Evolutionary conservation across 2,329 filamentous ascomycete species (phyloP), one percentile per base, ranked within the genome.

Genomic region (Diaporthe capsici): DNA sequence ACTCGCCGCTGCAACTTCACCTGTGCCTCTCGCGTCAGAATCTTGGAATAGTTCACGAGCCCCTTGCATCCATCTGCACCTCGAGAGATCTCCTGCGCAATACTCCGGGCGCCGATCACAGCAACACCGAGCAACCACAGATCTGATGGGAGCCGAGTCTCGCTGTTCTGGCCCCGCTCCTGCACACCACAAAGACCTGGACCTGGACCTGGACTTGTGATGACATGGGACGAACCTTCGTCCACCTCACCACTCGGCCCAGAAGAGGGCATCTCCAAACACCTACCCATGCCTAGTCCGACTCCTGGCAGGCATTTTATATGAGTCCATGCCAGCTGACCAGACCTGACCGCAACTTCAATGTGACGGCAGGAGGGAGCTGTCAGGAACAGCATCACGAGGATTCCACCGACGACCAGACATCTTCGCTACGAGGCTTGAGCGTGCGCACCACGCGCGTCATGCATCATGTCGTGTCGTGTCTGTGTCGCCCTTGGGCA

Each of bases 1-100:
- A 44, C 60, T 63, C 44, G 60, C 25, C 22, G 60, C 42, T 65
- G 42, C 60, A 47, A 47, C 60, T 65, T 37, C 15, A 12, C 15
- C 39, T 25, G 15, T 17, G 42, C 63, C 7, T 68, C 28, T 67
- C 20, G 47, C 63, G 31, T 4, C 28, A 12, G 15, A 25, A 68
- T 39, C 44, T 68, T 68, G 47, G 44, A 39, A 28, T 68, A 8
- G 20, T 25, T 51, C 47, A 34, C 61, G 34, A 68, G 47, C 31
- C 63, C 63, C 65, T 68, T 68, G 65, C 65, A 68, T 68, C 63
- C 28, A 53, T 39, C 65, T 68, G 65, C 65, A 68, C 13, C 25
- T 25, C 22, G 28, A 68, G 22, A 37, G 31, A 51, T 37, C 47
- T 67, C 25, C 39, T 37, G 44, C 28, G 63, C 28, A 47, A 47